A percentile compares a stretch with the other conserved stretches of the same genome.
These are phyloP conservation scores for Trichosporon faecale DNA, from an alignment of 1,284 basidiomycete species.

Conservation along the genomic window DNA sequence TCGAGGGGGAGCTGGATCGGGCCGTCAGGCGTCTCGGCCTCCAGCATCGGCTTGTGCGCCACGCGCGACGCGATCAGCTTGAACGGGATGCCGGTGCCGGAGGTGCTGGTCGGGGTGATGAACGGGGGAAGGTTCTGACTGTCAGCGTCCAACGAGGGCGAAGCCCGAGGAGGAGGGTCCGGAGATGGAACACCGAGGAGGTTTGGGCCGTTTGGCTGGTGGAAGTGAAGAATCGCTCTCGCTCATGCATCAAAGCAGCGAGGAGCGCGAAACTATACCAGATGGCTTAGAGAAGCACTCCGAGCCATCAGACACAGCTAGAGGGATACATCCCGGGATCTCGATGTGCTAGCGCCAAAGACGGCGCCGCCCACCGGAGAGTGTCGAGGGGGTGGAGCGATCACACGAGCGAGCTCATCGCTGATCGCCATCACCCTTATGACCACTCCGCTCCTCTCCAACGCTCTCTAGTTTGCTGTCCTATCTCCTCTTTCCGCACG, in stretches of 20 bases:
- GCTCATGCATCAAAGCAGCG: not conserved
- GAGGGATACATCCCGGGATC: not conserved
- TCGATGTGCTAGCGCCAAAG: not conserved
- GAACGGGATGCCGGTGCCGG: constrained; percentile 11
- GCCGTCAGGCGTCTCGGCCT: constrained; percentile 15
- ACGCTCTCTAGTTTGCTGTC: not conserved
- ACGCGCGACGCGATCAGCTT: constrained; percentile 18
- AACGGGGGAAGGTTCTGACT: constrained; percentile 12
- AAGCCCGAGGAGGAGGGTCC: not conserved
- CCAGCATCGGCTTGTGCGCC: constrained; percentile 21
- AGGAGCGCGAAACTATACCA: not conserved
- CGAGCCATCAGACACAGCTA: not conserved
- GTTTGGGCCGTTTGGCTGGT: too few relatives aligned
- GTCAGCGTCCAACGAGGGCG: not conserved
- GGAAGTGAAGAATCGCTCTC: not conserved
- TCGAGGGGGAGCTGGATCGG: constrained; percentile 19
- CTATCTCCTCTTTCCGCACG: not conserved
- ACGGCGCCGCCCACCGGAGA: not conserved
- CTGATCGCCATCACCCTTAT: not conserved
- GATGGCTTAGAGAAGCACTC: not conserved
- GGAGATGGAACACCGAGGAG: too few relatives aligned
- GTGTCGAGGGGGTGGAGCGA: not conserved
- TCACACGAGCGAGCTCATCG: not conserved
- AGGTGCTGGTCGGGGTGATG: not conserved
- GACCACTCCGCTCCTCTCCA: not conserved